Base-by-base conservation (phyloP, 306 rosid species). In the Cicer judaicum region DNA sequence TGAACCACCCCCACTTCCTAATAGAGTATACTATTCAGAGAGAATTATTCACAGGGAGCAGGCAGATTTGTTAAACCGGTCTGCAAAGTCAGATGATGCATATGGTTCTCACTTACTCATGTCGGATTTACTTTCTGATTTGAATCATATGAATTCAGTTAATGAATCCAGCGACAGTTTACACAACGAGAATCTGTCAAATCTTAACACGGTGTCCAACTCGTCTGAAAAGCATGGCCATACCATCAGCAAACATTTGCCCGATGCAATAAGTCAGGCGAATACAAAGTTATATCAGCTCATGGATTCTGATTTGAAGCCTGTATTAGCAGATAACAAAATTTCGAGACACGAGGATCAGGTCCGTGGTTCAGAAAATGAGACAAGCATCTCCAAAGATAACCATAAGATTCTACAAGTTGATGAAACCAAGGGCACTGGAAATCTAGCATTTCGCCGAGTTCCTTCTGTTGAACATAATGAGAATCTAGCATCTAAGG, bases 31-130 rank as follows among this genome's bases (percentile, higher is more conserved):
- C 72, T 83, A 72, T 82, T 93, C 98, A 7, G 97, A 91, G 83
- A 91, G 94, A 87, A 80, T 89, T 84, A 84, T 89, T 82, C 98
- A 92, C 15, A 84, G 97, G 85, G 97, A 89, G 74, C 97, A 87
- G 81, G 87, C 77, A 64, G 96, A 91, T 85, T 89, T 87, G 80
- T 84, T 85, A 79, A 93, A 89, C 81, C 83, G 96, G 48, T 89
- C 87, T 36, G 72, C 94, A 73, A 93, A 93, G 66, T 93, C 98
- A 19, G 98, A 93, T 65, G 98, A 89, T 78, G 82, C 87, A 8
- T 78, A 85, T 88, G 92, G 89, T 48, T 77, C 89, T 61, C 94
- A 81, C 49, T 85, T 84, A 77, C 89, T 88, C 38, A 61, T 78
- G 71, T 40, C 97, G 73, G 91, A 87, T 65, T 82, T 90, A 68